Percentiles rank a stretch among this genome's conserved stretches.
Evolutionary conservation across 768 basidiomycete genomes (phyloP).

Genomic region (Mycena galericulata): DNA sequence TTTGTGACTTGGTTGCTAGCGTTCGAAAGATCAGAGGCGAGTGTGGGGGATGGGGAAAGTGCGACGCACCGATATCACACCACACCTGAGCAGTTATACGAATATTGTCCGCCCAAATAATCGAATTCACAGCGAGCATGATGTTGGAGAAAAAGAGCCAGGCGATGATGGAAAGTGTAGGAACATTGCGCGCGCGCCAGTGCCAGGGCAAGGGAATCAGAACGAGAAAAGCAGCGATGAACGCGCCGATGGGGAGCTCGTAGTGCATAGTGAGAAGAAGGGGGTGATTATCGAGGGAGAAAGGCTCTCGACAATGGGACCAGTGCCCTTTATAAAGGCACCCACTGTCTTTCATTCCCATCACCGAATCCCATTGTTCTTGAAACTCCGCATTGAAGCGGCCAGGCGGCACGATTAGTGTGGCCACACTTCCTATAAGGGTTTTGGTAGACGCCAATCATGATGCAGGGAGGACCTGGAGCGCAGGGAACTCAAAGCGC

Average conservation of each 20-base stretch:
- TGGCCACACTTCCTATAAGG: not conserved
- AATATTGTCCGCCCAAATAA: conserved; percentile 56
- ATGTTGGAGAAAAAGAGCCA: conserved; percentile 50
- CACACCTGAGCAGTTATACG: conserved; percentile 48
- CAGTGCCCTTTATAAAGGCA: not conserved
- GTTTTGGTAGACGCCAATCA: not conserved
- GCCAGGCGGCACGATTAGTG: not conserved
- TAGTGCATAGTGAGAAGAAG: conserved; percentile 5
- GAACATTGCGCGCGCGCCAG: conserved; percentile 44
- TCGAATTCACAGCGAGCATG: conserved; percentile 52
- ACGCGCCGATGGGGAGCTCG: not conserved
- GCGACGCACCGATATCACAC: conserved; percentile 60
- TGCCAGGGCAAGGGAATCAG: conserved; percentile 33
- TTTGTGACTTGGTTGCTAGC: conserved; percentile 57
- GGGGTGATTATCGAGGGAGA: not conserved
- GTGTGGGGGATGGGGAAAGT: too few relatives aligned
- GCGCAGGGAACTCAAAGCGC: not conserved
- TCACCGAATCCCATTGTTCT: not conserved
- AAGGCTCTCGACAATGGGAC: not conserved
- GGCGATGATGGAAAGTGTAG: conserved; percentile 44
- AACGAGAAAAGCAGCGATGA: not conserved
- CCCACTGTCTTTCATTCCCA: not conserved
- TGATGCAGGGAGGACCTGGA: not conserved
- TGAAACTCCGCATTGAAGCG: conserved; percentile 3
- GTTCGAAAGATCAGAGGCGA: not conserved